A percentile compares a stretch with the other conserved stretches of the same genome.
Evolutionary conservation across 2,329 filamentous ascomycete species (phyloP).

Genomic region (Trichoderma sp.): DNA sequence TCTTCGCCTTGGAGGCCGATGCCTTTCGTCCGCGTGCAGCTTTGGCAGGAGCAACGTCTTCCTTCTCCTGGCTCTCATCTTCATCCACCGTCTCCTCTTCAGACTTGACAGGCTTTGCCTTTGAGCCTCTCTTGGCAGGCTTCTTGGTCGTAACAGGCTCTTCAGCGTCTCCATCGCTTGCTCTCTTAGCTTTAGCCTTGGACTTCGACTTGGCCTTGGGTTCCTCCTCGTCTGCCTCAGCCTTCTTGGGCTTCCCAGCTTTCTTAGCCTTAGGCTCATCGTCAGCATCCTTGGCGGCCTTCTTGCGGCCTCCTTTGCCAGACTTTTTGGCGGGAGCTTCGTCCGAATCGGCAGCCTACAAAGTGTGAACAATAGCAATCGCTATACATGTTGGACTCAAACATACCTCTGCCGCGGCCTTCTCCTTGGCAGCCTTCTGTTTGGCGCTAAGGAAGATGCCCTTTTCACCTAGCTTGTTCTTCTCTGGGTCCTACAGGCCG

Average conservation of each 20-base stretch:
- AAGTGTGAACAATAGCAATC: slow-evolving; percentile 32
- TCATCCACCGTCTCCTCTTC: slow-evolving; percentile 28
- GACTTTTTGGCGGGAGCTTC: slow-evolving; percentile 41
- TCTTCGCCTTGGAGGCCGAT: slow-evolving; percentile 28
- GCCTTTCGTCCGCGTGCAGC: slow-evolving; percentile 15
- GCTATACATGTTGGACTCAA: slow-evolving; percentile 4
- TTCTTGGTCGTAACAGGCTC: slow-evolving; percentile 25
- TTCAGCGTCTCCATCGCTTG: slow-evolving; percentile 16
- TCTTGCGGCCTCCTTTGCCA: slow-evolving; percentile 43
- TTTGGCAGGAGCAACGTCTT: slow-evolving; percentile 27
- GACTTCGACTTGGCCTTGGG: slow-evolving; percentile 32
- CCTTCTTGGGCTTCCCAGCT: slow-evolving; percentile 40
- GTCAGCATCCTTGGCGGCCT: slow-evolving; percentile 40
- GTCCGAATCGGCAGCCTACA: slow-evolving; percentile 32
- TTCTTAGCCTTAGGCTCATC: slow-evolving; percentile 45
- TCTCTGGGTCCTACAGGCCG: slow-evolving; percentile 66
- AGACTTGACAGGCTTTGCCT: slow-evolving; percentile 17
- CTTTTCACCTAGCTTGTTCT: slow-evolving; percentile 69
- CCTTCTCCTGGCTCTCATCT: slow-evolving; percentile 34
- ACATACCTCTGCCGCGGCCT: slow-evolving; percentile 38
- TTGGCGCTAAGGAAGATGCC: slow-evolving; percentile 60
- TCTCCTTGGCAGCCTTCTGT: slow-evolving; percentile 44
- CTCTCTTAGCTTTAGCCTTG: slow-evolving; percentile 30
- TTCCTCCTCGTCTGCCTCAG: slow-evolving; percentile 35
- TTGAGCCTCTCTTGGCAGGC: slow-evolving; percentile 26